Evolutionary conservation across 2,329 filamentous ascomycete species (phyloP), one percentile per base, ranked within the genome.

Genomic region (Cladorrhinum sp.): DNA sequence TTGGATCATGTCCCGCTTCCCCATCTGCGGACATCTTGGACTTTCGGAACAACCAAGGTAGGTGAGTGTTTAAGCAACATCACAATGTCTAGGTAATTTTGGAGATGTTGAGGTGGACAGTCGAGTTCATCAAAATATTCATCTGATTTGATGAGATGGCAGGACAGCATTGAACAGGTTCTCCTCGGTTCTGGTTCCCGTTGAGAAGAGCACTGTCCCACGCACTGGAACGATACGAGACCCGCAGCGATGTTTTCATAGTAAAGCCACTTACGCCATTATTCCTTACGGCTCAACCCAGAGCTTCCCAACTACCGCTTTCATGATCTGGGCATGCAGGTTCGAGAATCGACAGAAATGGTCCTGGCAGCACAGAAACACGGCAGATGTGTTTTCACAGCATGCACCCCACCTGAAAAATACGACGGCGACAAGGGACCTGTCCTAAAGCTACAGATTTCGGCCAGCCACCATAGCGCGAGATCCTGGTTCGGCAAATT

Each of bases 401-500:
- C 28, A 42, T 57, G 54, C 26, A 52, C 57, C 61, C 61, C 55
- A 59, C 53, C 55, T 46, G 55, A 49, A 53, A 39, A 58, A 58
- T 61, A 55, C 54, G 54, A 57, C 54, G 18, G 21, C 9, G 23
- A 49, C 24, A 23, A 39, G 54, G 24, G 30, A 46, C 36, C 53
- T 39, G 53, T 9, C 53, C 21, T 23, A 28, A 23, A 46, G 53
- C n/a, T 33, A 55, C 36, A 42, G 36, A 42, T 42, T 42, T 42
- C 36, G 36, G 54, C 51, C 49, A 10, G 53, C 30, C 48, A 58
- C 2, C 54, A 36, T 36, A 58, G 52, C 30, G 54, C 54, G 54
- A 48, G 33, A 64, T 59, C 65, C 65, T 51, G 64, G 63, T 61
- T 62, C 64, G 66, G 65, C 64, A 66, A 65, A 65, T 68, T 59